Conservation (phyloP, 495 filamentous ascomycete genomes). For the Aspergillus mulundensis region DNA sequence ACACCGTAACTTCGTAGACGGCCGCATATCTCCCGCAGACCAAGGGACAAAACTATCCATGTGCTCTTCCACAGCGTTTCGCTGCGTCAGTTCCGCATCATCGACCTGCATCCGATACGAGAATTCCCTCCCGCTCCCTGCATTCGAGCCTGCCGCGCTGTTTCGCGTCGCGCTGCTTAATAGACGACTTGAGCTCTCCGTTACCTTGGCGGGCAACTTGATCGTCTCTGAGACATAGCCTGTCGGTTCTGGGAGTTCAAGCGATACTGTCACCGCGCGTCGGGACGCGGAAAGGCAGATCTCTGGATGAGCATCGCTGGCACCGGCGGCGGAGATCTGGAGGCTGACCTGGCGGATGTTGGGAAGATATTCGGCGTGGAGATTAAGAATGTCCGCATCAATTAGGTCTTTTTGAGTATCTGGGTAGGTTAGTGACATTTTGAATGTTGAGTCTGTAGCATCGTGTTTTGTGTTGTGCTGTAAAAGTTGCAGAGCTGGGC, state of each 20-base stretch:
- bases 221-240: constrained; percentile 48
- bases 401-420: background rate
- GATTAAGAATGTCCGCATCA: constrained; percentile 19
- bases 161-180: constrained; percentile 11
- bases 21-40: constrained; percentile 61
- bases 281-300: constrained; percentile 40
- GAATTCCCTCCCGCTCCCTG: constrained; percentile 20
- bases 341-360: constrained; percentile 84
- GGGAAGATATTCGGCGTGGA: constrained; percentile 84
- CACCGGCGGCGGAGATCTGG: constrained; percentile 58
- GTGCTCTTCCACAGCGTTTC: constrained; percentile 21
- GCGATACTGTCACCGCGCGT: constrained; percentile 34
- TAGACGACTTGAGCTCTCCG: constrained; percentile 24
- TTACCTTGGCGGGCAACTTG: constrained; percentile 61
- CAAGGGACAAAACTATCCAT: constrained; percentile 58
- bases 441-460: background rate
- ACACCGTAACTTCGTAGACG: constrained; percentile 58
- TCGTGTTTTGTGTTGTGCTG: background rate
- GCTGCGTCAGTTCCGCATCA: constrained; percentile 9
- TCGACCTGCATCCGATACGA: constrained; percentile 71
- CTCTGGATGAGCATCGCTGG: constrained; percentile 20
- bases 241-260: constrained; percentile 43
- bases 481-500: no score
- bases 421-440: background rate
- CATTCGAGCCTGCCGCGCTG: background rate